These are phyloP conservation scores for Amoebophrya sp. DNA, from an alignment of 169 alveolate genomes.

Conservation along the genomic window DNA sequence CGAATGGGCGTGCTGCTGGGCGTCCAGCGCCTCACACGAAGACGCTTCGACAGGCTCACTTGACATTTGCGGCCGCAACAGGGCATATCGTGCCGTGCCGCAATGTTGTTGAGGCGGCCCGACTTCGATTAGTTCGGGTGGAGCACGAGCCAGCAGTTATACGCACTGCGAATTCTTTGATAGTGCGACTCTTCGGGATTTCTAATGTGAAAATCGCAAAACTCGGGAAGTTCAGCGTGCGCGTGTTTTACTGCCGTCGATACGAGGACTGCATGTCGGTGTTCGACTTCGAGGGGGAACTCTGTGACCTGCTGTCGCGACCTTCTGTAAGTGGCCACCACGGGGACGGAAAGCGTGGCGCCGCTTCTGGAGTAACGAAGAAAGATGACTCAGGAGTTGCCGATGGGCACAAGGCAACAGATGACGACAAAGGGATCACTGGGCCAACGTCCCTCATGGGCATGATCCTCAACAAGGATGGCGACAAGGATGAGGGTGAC, in stretches of 20 bases:
- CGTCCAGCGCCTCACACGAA: too few species aligned
- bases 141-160: background rate
- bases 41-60: too few species aligned
- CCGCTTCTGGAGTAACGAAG: background rate
- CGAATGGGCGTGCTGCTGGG: too few species aligned
- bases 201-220: background rate
- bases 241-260: slow-evolving; percentile 12
- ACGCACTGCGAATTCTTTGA: background rate
- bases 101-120: background rate
- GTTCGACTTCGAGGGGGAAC: background rate
- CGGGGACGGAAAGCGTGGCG: background rate
- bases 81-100: background rate
- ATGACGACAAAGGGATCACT: background rate
- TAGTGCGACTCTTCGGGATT: background rate
- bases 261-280: background rate
- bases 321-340: background rate
- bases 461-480: background rate
- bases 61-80: background rate
- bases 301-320: background rate
- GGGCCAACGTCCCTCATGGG: background rate
- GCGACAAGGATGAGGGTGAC: background rate
- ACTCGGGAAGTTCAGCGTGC: background rate
- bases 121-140: background rate
- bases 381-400: too few species aligned
- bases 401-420: too few species aligned